These are phyloP conservation scores for Eucalyptus sp. DNA, from an alignment of 345 rosid species.

Conservation along the genomic window DNA sequence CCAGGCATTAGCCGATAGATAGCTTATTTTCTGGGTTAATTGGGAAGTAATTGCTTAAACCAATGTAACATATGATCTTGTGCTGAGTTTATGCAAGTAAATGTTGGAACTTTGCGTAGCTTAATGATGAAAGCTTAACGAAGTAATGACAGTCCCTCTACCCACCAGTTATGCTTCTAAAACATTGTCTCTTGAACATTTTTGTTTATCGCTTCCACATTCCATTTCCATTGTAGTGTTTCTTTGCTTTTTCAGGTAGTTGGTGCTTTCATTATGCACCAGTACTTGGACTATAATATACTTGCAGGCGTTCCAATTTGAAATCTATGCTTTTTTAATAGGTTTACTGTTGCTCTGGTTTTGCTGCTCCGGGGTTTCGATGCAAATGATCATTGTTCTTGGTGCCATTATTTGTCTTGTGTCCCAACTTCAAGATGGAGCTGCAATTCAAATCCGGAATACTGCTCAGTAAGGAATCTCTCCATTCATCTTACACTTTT, in stretches of 20 bases:
- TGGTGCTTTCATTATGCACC: neutral
- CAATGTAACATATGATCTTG: neutral
- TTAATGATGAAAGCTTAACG: neutral
- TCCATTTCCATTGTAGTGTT: neutral
- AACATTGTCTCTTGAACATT: neutral
- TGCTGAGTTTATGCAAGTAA: neutral
- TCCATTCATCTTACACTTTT: neutral
- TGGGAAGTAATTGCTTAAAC: neutral
- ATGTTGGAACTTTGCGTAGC: neutral
- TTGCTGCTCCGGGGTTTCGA: conserved; percentile 68
- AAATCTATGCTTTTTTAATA: conserved; percentile 2
- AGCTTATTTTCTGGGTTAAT: neutral
- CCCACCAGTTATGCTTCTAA: neutral
- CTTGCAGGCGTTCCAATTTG: neutral
- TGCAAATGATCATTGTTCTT: conserved; percentile 88
- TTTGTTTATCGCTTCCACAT: neutral
- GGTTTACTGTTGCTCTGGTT: conserved; percentile 48
- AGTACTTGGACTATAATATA: neutral
- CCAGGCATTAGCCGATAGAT: neutral
- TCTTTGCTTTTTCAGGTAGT: neutral
- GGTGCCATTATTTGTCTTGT: conserved; percentile 95
- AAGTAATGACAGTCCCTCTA: neutral
- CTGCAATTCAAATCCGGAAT: conserved; percentile 53
- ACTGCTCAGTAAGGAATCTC: conserved; percentile 47
- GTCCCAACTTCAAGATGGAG: conserved; percentile 88